Evolutionary conservation across 192 early-diverging fungal genomes (phyloP).

Genomic region (Coemansia sp.): DNA sequence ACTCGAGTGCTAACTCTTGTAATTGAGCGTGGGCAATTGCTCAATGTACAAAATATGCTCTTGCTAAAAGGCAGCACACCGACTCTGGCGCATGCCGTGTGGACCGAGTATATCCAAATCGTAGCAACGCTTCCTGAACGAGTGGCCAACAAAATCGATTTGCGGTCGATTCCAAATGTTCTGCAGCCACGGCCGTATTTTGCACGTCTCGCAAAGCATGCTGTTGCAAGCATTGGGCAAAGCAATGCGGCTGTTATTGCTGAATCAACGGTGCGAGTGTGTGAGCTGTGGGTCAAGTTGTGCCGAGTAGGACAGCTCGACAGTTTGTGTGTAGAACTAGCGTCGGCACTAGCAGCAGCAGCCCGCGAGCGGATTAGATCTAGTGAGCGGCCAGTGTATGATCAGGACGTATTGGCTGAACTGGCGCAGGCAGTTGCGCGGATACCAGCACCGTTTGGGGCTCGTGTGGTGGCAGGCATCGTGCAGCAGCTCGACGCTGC

Average conservation of each 20-base stretch:
- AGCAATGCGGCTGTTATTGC: neutral
- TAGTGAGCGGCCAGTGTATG: neutral
- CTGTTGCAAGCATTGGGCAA: constrained; percentile 5
- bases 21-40: neutral
- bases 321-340: constrained; percentile 23
- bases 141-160: constrained; percentile 33
- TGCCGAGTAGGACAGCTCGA: constrained; percentile 38
- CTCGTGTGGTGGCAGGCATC: constrained; percentile 16
- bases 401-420: neutral
- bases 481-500: constrained; percentile 22
- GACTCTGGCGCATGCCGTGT: constrained; percentile 3
- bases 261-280: neutral
- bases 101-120: constrained; percentile 33
- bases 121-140: constrained; percentile 38
- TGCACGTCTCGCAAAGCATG: constrained; percentile 17
- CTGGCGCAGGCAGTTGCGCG: neutral
- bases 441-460: constrained; percentile 21
- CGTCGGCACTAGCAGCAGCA: constrained; percentile 18
- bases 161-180: constrained; percentile 19
- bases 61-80: neutral
- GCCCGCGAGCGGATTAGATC: neutral
- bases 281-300: constrained; percentile 37
- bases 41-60: neutral
- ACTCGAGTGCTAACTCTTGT: neutral
- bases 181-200: constrained; percentile 29